Evolutionary conservation across 257 asterid species (phyloP).

Genomic region (Solanum arcanum): DNA sequence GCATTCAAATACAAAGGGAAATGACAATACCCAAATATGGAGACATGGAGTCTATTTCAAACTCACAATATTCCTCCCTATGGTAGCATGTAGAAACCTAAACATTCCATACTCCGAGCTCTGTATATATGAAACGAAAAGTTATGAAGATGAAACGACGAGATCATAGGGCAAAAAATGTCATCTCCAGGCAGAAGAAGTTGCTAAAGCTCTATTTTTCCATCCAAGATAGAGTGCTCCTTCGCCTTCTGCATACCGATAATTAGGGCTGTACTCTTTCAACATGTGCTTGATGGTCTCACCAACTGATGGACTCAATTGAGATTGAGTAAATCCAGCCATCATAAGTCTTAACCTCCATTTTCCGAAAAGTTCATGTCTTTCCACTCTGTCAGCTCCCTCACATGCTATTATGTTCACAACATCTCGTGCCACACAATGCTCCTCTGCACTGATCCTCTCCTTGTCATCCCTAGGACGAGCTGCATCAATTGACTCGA

Average conservation of each 20-base stretch:
- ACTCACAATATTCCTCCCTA: neutral
- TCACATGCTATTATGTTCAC: constrained; percentile 85
- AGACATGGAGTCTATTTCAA: neutral
- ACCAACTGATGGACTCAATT: constrained; percentile 49
- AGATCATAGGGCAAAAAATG: neutral
- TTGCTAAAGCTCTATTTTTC: constrained; percentile 60
- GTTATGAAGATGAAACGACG: neutral
- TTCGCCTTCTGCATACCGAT: constrained; percentile 34
- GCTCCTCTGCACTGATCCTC: constrained; percentile 69
- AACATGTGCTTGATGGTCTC: constrained; percentile 36
- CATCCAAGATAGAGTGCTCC: constrained; percentile 80
- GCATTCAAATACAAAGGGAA: neutral
- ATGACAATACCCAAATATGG: neutral
- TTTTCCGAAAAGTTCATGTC: constrained; percentile 77
- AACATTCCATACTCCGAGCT: neutral
- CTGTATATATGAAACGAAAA: neutral
- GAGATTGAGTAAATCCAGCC: constrained; percentile 67
- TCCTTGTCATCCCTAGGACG: constrained; percentile 56
- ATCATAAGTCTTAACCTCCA: constrained; percentile 61
- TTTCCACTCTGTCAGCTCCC: constrained; percentile 69
- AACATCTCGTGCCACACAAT: constrained; percentile 75
- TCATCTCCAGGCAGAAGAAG: constrained; percentile 80
- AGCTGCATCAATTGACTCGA: constrained; percentile 76
- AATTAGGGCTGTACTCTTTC: constrained; percentile 49
- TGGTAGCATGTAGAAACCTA: neutral